Base-by-base conservation (phyloP, 441 rosid species). In the Pelargonium myrrhifolium region DNA sequence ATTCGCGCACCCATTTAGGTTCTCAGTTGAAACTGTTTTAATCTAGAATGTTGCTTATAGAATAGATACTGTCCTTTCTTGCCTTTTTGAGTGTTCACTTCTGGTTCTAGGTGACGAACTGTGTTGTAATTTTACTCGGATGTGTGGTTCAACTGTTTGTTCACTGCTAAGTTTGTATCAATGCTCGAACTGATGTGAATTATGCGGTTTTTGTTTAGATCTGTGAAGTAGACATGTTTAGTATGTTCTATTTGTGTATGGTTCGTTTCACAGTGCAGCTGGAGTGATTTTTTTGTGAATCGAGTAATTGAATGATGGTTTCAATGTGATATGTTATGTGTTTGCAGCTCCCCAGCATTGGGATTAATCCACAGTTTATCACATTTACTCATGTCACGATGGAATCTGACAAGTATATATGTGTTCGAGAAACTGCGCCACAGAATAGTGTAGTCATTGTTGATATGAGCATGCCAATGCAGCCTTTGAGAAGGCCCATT, bases 361-460 rank as follows among this genome's bases (percentile, higher is more conserved):
- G 78, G 9, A 75, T 75, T 56, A 75, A 70, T 66, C 78, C 71
- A 6, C 78, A 75, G 24, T 75, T 75, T 55, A 70, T 75, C 51
- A 70, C 74, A 7, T 75, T 75, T 35, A 75, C 78, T 20, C 74
- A 75, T 26, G 84, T 77, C 67, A 71, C 85, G 20, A 83, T 86
- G 85, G 85, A 84, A 67, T 84, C 84, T 65, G 86, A 82, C 37
- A 83, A 81, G 79, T 85, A 77, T 72, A 85, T 87, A 47, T 87
- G 87, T 76, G 90, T 82, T 39, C 74, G 78, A 22, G 78, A 75
- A 70, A 75, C 78, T 18, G 17, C 78, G 31, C 78, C 78, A 6
- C 78, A 75, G 68, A 75, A 75, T 47, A 75, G 78, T 28, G 78
- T 75, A 11, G 78, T 75, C 35, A 75, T 75, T 39, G 67, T 75